These are phyloP conservation scores for Xanthoconium separans DNA, from an alignment of 1,284 basidiomycete genomes.

Conservation along the genomic window DNA sequence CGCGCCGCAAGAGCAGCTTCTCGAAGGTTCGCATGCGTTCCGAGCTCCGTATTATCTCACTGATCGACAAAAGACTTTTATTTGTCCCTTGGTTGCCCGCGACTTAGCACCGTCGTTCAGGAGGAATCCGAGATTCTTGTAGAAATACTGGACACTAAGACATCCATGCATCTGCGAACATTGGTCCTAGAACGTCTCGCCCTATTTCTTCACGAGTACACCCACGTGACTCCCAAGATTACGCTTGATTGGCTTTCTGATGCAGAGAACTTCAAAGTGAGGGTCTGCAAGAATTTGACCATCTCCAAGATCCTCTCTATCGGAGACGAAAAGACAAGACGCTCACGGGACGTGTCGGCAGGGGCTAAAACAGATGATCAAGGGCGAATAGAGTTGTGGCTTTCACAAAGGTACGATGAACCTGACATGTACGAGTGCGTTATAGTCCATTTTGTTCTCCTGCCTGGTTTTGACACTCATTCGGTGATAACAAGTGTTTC, in stretches of 20 bases:
- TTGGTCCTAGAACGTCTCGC: not conserved
- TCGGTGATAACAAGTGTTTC: not conserved
- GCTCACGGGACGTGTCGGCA: not conserved
- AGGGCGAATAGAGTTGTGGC: constrained; percentile 60
- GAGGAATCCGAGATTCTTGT: not conserved
- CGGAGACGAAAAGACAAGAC: not conserved
- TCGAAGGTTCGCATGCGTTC: not conserved
- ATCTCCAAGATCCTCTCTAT: not conserved
- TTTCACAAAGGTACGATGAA: constrained; percentile 66
- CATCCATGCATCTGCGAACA: not conserved
- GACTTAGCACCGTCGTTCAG: not conserved
- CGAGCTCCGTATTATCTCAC: not conserved
- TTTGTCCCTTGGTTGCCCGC: not conserved
- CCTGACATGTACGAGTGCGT: constrained; percentile 91
- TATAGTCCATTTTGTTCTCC: not conserved
- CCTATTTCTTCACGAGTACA: not conserved
- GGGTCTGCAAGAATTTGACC: not conserved
- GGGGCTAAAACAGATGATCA: not conserved
- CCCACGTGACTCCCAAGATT: not conserved
- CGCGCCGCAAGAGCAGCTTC: not conserved
- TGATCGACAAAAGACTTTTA: not conserved
- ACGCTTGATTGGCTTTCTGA: not conserved
- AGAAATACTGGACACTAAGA: not conserved
- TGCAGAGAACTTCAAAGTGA: not conserved
- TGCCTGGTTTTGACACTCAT: not conserved